These are phyloP conservation scores for Annulohypoxylon bovei DNA, from an alignment of 495 filamentous ascomycete genomes.

Conservation along the genomic window DNA sequence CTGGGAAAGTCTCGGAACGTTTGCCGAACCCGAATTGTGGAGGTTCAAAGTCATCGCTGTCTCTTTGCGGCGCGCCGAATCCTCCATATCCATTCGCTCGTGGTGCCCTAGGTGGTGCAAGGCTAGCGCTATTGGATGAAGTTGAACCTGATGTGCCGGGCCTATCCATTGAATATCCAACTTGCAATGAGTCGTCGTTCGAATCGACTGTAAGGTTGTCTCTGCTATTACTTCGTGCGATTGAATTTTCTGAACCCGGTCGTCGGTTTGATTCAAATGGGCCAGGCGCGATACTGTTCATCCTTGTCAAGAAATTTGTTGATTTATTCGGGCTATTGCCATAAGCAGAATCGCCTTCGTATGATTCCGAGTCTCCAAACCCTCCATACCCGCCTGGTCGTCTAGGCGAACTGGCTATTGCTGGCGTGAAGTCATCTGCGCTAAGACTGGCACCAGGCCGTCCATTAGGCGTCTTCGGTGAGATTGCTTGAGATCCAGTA, in stretches of 20 bases:
- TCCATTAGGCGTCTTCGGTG: constrained; percentile 62
- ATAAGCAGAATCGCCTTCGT: constrained; percentile 50
- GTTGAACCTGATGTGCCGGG: constrained; percentile 57
- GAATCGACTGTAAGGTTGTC: constrained; percentile 30
- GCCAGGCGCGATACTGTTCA: constrained; percentile 73
- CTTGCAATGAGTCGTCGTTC: constrained; percentile 37
- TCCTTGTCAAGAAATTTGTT: constrained; percentile 63
- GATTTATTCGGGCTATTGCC: constrained; percentile 54
- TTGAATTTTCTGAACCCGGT: constrained; percentile 38
- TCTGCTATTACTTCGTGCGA: constrained; percentile 37
- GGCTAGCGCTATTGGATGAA: constrained; percentile 50
- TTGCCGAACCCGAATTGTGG: constrained; percentile 52
- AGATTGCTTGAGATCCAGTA: constrained; percentile 64
- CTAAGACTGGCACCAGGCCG: constrained; percentile 47
- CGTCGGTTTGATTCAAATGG: constrained; percentile 65
- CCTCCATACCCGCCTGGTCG: constrained; percentile 54
- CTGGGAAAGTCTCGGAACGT: constrained; percentile 68
- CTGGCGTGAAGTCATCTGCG: constrained; percentile 51
- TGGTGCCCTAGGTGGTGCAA: constrained; percentile 50
- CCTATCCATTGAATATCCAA: constrained; percentile 44
- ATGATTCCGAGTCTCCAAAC: constrained; percentile 62
- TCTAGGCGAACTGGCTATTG: constrained; percentile 49
- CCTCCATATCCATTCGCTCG: constrained; percentile 62
- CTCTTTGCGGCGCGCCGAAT: constrained; percentile 53
- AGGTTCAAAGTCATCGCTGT: constrained; percentile 46